Evolutionary conservation across 331 rosid genomes (phyloP), one percentile per base, ranked within the genome.

Genomic region (Prunus yedoensis): DNA sequence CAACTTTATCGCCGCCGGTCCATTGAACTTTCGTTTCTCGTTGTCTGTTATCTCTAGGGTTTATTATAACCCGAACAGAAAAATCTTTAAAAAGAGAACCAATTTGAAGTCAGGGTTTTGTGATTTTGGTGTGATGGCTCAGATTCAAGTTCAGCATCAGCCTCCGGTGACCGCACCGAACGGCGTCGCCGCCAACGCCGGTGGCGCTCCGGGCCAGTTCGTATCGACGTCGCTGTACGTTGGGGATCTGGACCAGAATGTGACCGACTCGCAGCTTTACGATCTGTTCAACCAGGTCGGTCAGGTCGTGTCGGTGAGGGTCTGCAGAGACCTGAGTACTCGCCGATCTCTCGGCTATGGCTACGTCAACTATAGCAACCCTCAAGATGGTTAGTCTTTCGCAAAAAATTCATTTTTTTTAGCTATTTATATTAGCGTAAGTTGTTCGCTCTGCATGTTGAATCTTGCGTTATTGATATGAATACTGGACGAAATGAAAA

Each of bases 301-400:
- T 1, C 94, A 85, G 79, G 96, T 93, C 14, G 85, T 87, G 4
- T 90, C 96, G 27, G 95, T 93, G 73, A 75, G 96, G 64, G 95
- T 93, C 69, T 93, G 98, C 76, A 82, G 96, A 81, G 98, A 91
- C 71, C 80, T 93, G 89, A 49, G 90, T 54, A 86, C 93, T 4
- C 91, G 93, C 63, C 91, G 96, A 61, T 93, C 98, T 20, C 96
- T 93, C 2, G 96, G 98, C 67, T 93, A 93, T 70, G 98, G 98
- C 20, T 93, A 93, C 78, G 96, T 93, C 75, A 90, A 93, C 78
- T 93, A 73, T 78, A 86, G 77, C 85, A 91, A 78, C 81, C 89
- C 95, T 63, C 91, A 77, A 50, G 98, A 93, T 72, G 97, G 96
- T 90, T 57, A 61, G 96, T 83, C 25, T 51, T 51, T 23, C 10